Base-by-base conservation (phyloP, 164 flowering plant species). In the Taxillus chinensis region DNA sequence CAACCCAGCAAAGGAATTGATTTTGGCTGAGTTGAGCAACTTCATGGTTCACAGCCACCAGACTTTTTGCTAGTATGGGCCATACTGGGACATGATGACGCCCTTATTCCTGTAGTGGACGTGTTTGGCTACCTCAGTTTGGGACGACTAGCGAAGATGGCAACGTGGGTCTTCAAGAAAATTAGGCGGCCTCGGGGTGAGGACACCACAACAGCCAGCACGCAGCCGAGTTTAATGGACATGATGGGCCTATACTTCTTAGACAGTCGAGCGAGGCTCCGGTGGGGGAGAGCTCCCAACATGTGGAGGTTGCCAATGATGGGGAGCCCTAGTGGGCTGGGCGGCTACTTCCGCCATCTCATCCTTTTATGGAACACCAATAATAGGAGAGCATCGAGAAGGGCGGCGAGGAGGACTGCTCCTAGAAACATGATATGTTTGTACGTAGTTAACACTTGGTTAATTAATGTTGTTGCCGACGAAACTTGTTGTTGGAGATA, bases 241-340 rank as follows among this genome's bases (percentile, higher is more conserved):
- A 61, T 45, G 59, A 67, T 54, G 16, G 48, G 50, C 12, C 70
- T 64, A 16, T 67, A 65, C n/a, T 39, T 48, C 41, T 50, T 13
- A 51, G 68, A 13, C 14, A 65, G 43, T 4, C 15, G 39, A n/a
- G 41, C 57, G 48, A 65, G 55, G 63, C 38, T 13, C 3, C 37
- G 42, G 63, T 65, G 68, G 11, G 63, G 60, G 55, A 41, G 17
- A 27, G 5, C 5, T 9, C 63, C 63, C 3, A 67, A 7, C 41
- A 61, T 12, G 70, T 67, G 64, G 39, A 67, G 61, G 60, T 59
- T 62, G 3, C 70, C 70, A 10, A 67, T 54, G 38, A 67, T 61
- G 2, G 70, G 70, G 1, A 54, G 39, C 11, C 55, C 14, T 15
- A 11, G 39, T 1, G 64, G 70, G 46, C 68, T 55, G 17, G 68